These are phyloP conservation scores for Phalaenopsis hybrid DNA, from an alignment of 116 monocot genomes.

Conservation along the genomic window DNA sequence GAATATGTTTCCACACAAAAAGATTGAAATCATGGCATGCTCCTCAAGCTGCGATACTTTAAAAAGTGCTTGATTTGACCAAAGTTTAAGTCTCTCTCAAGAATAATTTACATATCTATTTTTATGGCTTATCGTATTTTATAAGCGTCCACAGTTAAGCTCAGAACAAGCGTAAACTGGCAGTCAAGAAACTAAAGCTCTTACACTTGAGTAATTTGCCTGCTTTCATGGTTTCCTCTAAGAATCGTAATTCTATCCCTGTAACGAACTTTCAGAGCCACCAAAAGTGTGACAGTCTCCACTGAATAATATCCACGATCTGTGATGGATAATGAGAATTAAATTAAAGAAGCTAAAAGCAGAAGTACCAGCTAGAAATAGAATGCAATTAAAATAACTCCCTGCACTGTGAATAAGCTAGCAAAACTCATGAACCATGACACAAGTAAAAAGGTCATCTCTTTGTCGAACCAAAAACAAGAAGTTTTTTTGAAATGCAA, in stretches of 20 bases:
- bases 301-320: constrained; percentile 99
- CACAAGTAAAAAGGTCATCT: background rate
- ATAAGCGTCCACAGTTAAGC: background rate
- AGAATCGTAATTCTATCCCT: constrained; percentile 96
- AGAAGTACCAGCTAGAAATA: background rate
- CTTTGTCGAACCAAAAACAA: background rate
- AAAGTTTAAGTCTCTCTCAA: background rate
- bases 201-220: constrained; percentile 99
- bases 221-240: constrained; percentile 94
- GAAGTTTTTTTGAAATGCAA: background rate
- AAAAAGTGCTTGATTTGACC: background rate
- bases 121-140: background rate
- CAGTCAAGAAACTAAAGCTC: constrained; percentile 5
- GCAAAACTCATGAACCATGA: background rate
- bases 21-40: too few species aligned
- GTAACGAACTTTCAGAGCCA: constrained; percentile 89
- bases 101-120: background rate
- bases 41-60: background rate
- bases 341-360: background rate
- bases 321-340: constrained; percentile 16
- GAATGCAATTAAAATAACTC: background rate
- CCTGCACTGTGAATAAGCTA: background rate
- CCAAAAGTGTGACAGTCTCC: constrained; percentile 88
- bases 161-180: background rate
- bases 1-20: too few species aligned